phyloP scores from a whole-genome alignment of 2,329 filamentous ascomycete genomes.

The Aspergillus intermedius region DNA sequence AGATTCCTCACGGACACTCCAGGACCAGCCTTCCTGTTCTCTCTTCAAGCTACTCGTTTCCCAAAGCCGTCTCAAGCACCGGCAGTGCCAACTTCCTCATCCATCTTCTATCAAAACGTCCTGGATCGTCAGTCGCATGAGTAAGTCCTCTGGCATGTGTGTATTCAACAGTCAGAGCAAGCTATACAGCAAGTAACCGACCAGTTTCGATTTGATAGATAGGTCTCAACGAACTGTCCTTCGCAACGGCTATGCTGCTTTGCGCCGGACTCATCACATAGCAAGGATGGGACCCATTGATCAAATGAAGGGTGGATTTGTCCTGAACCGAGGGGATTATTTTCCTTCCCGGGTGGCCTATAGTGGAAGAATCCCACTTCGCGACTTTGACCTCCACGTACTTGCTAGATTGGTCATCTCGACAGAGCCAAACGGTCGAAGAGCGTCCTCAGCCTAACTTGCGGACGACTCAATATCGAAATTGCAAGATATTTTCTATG shows the following conservation, averaged over 20 bases:
- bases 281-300: slow-evolving; percentile 20
- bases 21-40: too few relatives aligned
- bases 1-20: too few relatives aligned
- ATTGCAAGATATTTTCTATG: slow-evolving; percentile 25
- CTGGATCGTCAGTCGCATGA: slow-evolving; percentile 21
- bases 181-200: slow-evolving; percentile 16
- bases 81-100: slow-evolving; percentile 29
- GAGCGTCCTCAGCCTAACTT: slow-evolving; percentile 39
- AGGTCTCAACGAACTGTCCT: slow-evolving; percentile 20
- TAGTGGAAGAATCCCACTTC: slow-evolving; percentile 5
- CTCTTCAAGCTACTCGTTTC: neutral
- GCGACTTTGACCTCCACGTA: slow-evolving; percentile 26
- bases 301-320: slow-evolving; percentile 19
- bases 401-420: slow-evolving; percentile 18
- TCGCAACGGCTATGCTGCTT: slow-evolving; percentile 15
- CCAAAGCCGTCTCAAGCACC: slow-evolving; percentile 6
- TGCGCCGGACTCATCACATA: slow-evolving; percentile 17
- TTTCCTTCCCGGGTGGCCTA: slow-evolving; percentile 3
- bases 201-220: slow-evolving; percentile 24
- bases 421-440: slow-evolving; percentile 39
- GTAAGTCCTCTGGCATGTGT: slow-evolving; percentile 21
- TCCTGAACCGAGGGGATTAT: slow-evolving; percentile 11
- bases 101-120: slow-evolving; percentile 29
- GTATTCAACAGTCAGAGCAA: slow-evolving; percentile 16
- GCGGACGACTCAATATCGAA: slow-evolving; percentile 33